A percentile compares a stretch with the other conserved stretches of the same genome.
These are phyloP conservation scores for Penicillium hesseltinei DNA, from an alignment of 2,329 filamentous ascomycete species.

Conservation along the genomic window DNA sequence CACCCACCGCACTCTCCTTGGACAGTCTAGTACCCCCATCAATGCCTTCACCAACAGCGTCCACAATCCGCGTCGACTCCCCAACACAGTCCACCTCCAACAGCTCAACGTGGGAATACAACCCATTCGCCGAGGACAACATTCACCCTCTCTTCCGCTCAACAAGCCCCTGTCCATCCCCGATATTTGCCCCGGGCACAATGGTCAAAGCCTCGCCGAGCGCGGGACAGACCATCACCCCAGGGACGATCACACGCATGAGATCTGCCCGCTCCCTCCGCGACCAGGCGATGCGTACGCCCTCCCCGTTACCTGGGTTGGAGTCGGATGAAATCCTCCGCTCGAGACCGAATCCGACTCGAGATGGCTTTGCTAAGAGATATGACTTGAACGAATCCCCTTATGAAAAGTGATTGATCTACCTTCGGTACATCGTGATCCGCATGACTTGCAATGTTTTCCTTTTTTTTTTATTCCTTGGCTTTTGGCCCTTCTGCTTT, in stretches of 20 bases:
- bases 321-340: not conserved
- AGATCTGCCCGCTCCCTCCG: conserved; percentile 35
- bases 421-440: conserved; percentile 2
- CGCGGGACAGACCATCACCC: conserved; percentile 52
- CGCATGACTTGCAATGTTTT: conserved; percentile 6
- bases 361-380: conserved; percentile 23
- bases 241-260: conserved; percentile 38
- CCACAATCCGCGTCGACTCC: conserved; percentile 19
- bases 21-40: conserved; percentile 25
- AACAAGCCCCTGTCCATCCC: conserved; percentile 53
- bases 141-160: conserved; percentile 60
- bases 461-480: not conserved
- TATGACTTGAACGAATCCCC: conserved; percentile 32
- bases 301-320: conserved; percentile 11
- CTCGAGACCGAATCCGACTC: conserved; percentile 1
- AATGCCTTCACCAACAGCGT: conserved; percentile 20
- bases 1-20: conserved; percentile 25
- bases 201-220: conserved; percentile 56
- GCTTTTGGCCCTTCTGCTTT: not conserved
- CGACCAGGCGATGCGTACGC: conserved; percentile 12
- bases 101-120: conserved; percentile 17
- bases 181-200: conserved; percentile 52
- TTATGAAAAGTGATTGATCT: conserved; percentile 26
- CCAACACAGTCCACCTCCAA: conserved; percentile 11
- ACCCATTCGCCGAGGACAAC: conserved; percentile 46